These are phyloP conservation scores for Takashimella koratensis DNA, from an alignment of 1,284 basidiomycete genomes.

Conservation along the genomic window DNA sequence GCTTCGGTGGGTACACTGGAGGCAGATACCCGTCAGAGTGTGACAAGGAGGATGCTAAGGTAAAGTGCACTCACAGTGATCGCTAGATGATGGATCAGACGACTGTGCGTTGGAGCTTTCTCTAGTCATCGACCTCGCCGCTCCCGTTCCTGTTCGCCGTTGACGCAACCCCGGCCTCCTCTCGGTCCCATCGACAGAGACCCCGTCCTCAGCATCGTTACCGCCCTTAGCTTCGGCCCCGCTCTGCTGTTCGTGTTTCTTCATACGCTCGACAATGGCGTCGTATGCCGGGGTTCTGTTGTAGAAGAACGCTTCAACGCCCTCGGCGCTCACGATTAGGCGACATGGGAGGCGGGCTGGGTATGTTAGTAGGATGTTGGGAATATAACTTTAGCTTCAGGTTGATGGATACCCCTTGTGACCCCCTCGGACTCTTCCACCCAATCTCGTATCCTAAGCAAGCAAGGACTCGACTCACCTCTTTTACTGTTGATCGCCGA, in stretches of 20 bases:
- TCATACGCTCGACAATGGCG: constrained; percentile 71
- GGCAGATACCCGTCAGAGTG: background rate
- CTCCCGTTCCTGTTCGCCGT: background rate
- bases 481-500: constrained; percentile 25
- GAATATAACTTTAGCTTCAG: no score
- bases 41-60: background rate
- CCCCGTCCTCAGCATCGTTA: no score
- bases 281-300: constrained; percentile 85
- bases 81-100: background rate
- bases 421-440: no score
- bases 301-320: constrained; percentile 85
- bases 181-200: background rate
- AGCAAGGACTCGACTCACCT: constrained; percentile 35
- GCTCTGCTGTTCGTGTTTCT: constrained; percentile 46
- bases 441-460: no score
- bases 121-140: background rate
- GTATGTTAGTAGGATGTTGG: background rate
- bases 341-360: constrained; percentile 62
- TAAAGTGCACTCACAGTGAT: background rate
- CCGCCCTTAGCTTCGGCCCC: no score
- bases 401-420: no score
- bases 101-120: background rate
- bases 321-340: constrained; percentile 70
- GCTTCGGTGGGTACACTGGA: constrained; percentile 2
- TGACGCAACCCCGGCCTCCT: background rate